These are phyloP conservation scores for Bocquillonia castaneifolia DNA, from an alignment of 441 rosid genomes.

Conservation along the genomic window DNA sequence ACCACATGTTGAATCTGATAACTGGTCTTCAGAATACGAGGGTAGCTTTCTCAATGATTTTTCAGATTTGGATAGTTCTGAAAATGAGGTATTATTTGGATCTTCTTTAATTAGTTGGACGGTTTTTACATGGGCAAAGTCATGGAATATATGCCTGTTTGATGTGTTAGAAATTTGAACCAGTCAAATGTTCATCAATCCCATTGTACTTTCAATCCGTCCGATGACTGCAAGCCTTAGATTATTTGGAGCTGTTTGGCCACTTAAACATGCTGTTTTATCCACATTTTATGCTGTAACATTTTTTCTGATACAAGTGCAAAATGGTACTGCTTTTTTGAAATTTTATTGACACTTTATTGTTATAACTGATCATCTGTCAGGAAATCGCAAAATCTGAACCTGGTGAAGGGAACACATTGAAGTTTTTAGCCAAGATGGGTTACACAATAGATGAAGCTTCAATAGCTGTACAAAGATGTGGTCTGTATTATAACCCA, in stretches of 20 bases:
- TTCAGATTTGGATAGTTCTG: constrained; percentile 47
- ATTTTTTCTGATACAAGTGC: too few relatives aligned
- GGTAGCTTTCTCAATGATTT: constrained; percentile 46
- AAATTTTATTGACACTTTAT: background rate
- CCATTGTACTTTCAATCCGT: background rate
- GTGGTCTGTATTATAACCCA: constrained; percentile 45
- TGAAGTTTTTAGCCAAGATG: constrained; percentile 50
- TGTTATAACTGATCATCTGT: constrained; percentile 7
- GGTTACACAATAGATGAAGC: constrained; percentile 68
- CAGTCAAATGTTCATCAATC: background rate
- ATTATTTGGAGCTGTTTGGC: background rate
- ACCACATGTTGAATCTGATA: constrained; percentile 37
- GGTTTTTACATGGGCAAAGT: background rate
- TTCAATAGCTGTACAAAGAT: constrained; percentile 72
- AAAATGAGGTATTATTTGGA: constrained; percentile 48
- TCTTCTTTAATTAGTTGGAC: constrained; percentile 5
- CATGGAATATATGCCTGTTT: background rate
- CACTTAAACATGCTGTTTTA: background rate
- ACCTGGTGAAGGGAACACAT: constrained; percentile 32
- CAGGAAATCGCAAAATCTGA: constrained; percentile 35
- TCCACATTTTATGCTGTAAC: too few relatives aligned
- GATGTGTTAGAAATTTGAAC: background rate
- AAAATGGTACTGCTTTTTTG: background rate
- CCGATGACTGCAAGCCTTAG: background rate
- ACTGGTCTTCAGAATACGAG: constrained; percentile 43